Percentiles rank a stretch among this genome's conserved stretches.
Conservation (phyloP, 768 basidiomycete genomes). For the Boletus insuetus region DNA sequence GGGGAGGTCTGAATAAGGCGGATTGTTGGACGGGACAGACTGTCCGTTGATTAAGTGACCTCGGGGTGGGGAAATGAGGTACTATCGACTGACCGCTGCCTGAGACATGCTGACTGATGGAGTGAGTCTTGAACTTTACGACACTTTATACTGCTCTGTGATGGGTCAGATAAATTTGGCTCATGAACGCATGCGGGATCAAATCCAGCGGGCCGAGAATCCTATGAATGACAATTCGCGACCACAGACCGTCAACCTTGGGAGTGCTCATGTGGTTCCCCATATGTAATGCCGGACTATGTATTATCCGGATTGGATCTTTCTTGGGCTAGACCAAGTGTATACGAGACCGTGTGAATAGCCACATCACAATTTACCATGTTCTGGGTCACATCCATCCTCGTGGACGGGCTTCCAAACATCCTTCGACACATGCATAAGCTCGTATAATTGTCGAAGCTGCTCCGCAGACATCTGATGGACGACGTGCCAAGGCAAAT, state of each 20-base stretch:
- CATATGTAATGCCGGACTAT: constrained; percentile 2
- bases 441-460: constrained; percentile 88
- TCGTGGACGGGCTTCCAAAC: constrained; percentile 67
- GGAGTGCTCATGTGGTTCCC: not conserved
- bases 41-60: constrained; percentile 15
- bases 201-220: not conserved
- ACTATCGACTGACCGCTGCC: constrained; percentile 31
- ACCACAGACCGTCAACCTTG: constrained; percentile 3
- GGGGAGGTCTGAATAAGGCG: constrained; percentile 52
- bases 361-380: constrained; percentile 12
- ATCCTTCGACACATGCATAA: constrained; percentile 89
- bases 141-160: constrained; percentile 15
- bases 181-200: constrained; percentile 5
- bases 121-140: not conserved
- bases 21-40: constrained; percentile 42
- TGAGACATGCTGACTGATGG: constrained; percentile 34
- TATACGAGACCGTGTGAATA: constrained; percentile 3
- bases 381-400: constrained; percentile 1
- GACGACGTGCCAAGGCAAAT: not conserved
- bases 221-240: not conserved
- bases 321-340: not conserved
- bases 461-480: constrained; percentile 85
- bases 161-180: constrained; percentile 2
- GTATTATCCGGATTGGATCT: constrained; percentile 1
- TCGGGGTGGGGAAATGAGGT: not conserved